Evolutionary conservation across 768 basidiomycete species (phyloP), one percentile per base, ranked within the genome.

Genomic region (Lyophyllum semitale): DNA sequence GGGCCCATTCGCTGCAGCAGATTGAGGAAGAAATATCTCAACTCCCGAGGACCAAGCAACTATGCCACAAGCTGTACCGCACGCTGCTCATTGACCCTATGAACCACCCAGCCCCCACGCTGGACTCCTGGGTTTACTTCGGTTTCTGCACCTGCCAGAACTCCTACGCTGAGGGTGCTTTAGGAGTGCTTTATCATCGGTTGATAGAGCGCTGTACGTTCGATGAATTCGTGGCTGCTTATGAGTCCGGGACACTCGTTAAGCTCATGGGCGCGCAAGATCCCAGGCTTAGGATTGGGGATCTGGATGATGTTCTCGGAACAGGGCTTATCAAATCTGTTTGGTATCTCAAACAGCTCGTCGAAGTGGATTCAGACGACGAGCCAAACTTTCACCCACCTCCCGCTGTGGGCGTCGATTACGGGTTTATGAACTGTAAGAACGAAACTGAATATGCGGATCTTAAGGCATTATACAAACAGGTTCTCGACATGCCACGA

Each of bases 331-430:
- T 35, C 2, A 63, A 65, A 35, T 72, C 73, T 7, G 75, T 76
- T 13, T 77, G 75, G 75, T 17, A 63, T 27, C 64, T 77, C 38
- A 77, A 74, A 59, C 65, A 68, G 44, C 68, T 64, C 47, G 55
- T 68, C 26, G 48, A 51, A 40, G 46, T 63, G 52, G 22, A 8
- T 12, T 3, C 63, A 56, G 8, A 38, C 4, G 37, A 38, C 5
- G 17, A n/a, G 17, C n/a, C n/a, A n/a, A 5, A 4, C 15, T 38
- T 38, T 38, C 37, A 18, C 7, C 37, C n/a, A 38, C 37, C 2
- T 3, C 37, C 37, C 17, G 2, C 37, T 9, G 37, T 59, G 64
- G 3, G 50, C 66, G 63, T 53, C 20, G 73, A 77, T 59, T 76
- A 75, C 29, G 75, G 75, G 9, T 76, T 73, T 55, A 48, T 51